Percentiles rank a stretch among this genome's conserved stretches.
Conservation (phyloP, 768 basidiomycete genomes). For the Clathrus columnatus region DNA sequence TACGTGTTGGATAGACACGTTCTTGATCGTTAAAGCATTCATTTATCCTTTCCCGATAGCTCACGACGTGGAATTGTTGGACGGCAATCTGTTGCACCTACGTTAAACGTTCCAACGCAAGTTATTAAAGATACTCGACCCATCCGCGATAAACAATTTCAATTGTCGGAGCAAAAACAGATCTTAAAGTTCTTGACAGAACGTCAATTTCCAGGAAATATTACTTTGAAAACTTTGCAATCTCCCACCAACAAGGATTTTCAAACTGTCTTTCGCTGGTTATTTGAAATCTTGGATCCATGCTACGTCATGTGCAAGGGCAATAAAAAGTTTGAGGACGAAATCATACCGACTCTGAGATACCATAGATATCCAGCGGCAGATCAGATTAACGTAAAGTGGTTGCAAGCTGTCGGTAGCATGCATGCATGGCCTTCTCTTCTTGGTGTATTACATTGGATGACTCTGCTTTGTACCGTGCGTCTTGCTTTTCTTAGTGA, state of each 20-base stretch:
- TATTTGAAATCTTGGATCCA: constrained; percentile 66
- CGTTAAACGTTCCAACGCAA: constrained; percentile 35
- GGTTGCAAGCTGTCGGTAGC: constrained; percentile 79
- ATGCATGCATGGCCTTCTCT: constrained; percentile 90
- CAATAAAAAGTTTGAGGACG: constrained; percentile 64
- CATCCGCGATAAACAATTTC: constrained; percentile 66
- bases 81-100: constrained; percentile 37
- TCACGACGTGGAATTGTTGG: constrained; percentile 66
- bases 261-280: constrained; percentile 71
- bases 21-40: constrained; percentile 9
- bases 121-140: constrained; percentile 66
- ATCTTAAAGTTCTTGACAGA: constrained; percentile 60
- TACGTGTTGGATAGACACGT: constrained; percentile 9
- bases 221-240: constrained; percentile 56
- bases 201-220: constrained; percentile 40
- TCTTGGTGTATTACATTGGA: constrained; percentile 86
- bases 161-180: constrained; percentile 68
- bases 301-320: constrained; percentile 44
- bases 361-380: constrained; percentile 76
- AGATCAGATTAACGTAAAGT: constrained; percentile 72
- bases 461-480: constrained; percentile 81
- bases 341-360: constrained; percentile 67
- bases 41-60: constrained; percentile 29
- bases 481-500: constrained; percentile 15
- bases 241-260: constrained; percentile 86